These are phyloP conservation scores for Ilex aquifolium DNA, from an alignment of 257 asterid species.

Conservation along the genomic window DNA sequence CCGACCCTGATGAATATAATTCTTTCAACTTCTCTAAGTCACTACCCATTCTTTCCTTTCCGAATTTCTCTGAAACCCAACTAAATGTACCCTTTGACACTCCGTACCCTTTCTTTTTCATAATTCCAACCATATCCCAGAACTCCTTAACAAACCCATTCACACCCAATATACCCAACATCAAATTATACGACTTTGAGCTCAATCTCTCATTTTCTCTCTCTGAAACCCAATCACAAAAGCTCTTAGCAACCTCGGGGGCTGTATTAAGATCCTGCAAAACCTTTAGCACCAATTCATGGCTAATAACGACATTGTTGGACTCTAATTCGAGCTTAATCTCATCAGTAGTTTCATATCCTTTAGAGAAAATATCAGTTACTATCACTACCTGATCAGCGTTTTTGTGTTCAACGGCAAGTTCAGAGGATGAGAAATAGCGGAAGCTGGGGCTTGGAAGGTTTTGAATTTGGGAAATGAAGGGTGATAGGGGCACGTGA, in stretches of 20 bases:
- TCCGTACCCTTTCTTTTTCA: conserved; percentile 63
- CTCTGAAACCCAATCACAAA: conserved; percentile 65
- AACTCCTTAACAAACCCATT: conserved; percentile 53
- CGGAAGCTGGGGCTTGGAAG: conserved; percentile 1
- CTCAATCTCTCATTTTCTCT: conserved; percentile 50
- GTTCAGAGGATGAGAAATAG: conserved; percentile 49
- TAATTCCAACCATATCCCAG: conserved; percentile 49
- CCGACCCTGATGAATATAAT: conserved; percentile 42
- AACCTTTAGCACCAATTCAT: conserved; percentile 52
- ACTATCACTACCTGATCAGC: conserved; percentile 35
- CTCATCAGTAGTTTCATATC: conserved; percentile 30
- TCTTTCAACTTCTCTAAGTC: conserved; percentile 57
- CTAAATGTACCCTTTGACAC: conserved; percentile 37
- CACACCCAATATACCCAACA: conserved; percentile 50
- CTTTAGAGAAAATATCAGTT: conserved; percentile 38
- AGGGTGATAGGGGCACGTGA: conserved; percentile 17
- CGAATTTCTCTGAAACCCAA: conserved; percentile 42
- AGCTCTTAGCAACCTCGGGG: conserved; percentile 46
- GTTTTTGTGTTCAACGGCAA: conserved; percentile 26
- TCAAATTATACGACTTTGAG: conserved; percentile 61
- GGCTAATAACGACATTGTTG: conserved; percentile 37
- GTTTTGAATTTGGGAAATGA: conserved; percentile 3
- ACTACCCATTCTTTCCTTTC: conserved; percentile 38
- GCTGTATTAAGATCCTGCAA: conserved; percentile 28
- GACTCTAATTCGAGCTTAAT: conserved; percentile 50